Conservation (phyloP, 768 basidiomycete genomes). For the Calocybe indica region DNA sequence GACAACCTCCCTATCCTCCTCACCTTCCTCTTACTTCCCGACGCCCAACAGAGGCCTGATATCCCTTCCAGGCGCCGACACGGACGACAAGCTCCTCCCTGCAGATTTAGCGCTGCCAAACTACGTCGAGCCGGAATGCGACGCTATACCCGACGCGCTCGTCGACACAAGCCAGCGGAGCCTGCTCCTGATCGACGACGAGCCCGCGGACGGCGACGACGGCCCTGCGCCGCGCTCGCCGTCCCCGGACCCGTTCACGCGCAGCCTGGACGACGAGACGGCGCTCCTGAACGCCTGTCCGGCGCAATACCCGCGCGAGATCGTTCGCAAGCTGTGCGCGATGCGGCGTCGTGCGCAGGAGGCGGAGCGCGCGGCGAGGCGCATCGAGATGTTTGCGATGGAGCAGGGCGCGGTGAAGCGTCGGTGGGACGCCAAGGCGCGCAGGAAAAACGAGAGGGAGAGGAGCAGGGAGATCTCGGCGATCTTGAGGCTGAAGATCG, state of each 20-base stretch:
- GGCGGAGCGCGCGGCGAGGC: conserved; percentile 10
- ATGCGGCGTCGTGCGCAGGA: conserved; percentile 15
- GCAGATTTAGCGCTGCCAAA: background rate
- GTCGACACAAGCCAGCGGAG: conserved; percentile 15
- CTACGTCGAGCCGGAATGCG: conserved; percentile 4
- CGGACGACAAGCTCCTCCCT: conserved; percentile 24
- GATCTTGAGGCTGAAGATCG: conserved; percentile 51
- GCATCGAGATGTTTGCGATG: background rate
- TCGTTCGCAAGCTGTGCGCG: too few relatives aligned
- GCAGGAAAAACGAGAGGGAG: conserved; percentile 47
- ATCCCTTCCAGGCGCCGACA: conserved; percentile 28
- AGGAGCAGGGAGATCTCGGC: conserved; percentile 48
- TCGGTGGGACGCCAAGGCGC: conserved; percentile 21
- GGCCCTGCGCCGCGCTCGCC: conserved; percentile 33
- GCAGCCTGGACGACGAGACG: too few relatives aligned
- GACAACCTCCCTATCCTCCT: conserved; percentile 12
- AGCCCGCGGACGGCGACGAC: conserved; percentile 18
- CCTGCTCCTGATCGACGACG: conserved; percentile 33
- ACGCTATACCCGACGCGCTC: background rate
- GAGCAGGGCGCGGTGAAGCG: conserved; percentile 24
- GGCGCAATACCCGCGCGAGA: too few relatives aligned
- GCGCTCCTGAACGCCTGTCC: too few relatives aligned
- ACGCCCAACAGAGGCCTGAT: conserved; percentile 21
- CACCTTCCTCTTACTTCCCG: conserved; percentile 12
- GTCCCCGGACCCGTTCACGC: conserved; percentile 35